phyloP scores from a whole-genome alignment of 768 basidiomycete species.

The Rhodotorula babjevae region DNA sequence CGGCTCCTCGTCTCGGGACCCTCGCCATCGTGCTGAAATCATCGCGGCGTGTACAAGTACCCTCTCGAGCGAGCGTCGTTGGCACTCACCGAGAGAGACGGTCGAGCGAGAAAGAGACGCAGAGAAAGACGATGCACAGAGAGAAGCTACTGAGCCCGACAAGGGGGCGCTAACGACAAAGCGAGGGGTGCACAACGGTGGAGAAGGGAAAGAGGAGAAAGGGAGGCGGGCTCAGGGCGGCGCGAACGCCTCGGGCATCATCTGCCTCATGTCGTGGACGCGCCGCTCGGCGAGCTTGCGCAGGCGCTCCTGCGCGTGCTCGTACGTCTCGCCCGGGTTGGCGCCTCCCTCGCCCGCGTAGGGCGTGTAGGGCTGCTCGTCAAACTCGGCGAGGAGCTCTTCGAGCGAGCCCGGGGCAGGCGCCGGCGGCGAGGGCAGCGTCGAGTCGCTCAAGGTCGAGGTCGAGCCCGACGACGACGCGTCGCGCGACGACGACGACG shows the following conservation, averaged over 20 bases:
- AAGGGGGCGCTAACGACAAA: too few species aligned
- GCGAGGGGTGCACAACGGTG: too few species aligned
- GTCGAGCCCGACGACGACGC: neutral
- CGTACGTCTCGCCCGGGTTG: slow-evolving; percentile 15
- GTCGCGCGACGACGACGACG: neutral
- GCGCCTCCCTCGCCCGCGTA: slow-evolving; percentile 13
- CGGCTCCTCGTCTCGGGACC: too few species aligned
- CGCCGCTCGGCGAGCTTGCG: too few species aligned
- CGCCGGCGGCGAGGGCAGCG: neutral
- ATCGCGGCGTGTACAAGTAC: neutral
- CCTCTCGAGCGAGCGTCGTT: too few species aligned
- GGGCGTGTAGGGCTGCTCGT: slow-evolving; percentile 16
- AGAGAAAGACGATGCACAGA: neutral
- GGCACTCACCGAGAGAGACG: too few species aligned
- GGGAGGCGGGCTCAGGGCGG: neutral
- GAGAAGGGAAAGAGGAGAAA: too few species aligned
- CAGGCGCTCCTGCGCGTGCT: slow-evolving; percentile 18
- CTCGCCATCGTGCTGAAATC: neutral
- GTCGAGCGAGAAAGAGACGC: too few species aligned
- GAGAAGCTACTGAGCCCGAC: neutral
- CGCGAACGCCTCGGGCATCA: neutral
- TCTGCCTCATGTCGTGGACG: neutral
- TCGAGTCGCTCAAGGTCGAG: neutral
- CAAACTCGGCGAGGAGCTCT: slow-evolving; percentile 19
- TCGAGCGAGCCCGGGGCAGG: slow-evolving; percentile 1